Evolutionary conservation across 1,139 yeast genomes (phyloP), one percentile per base, ranked within the genome.

Genomic region (Kazachstania sp.): DNA sequence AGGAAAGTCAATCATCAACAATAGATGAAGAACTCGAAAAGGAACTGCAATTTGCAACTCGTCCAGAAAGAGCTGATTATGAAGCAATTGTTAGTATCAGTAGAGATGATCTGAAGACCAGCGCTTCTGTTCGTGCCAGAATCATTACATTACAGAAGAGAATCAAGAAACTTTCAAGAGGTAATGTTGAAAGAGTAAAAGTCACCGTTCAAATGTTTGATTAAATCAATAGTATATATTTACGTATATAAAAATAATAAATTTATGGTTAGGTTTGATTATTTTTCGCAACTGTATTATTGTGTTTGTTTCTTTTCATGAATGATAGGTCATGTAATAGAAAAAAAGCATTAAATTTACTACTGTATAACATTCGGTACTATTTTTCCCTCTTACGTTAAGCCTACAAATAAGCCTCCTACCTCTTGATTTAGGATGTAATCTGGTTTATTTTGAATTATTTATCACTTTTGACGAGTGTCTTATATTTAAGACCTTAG

Each of bases 101-200:
- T 40, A 73, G 72, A 50, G 73, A 71, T 48, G 79, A 75, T 51
- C 63, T 76, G 46, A 75, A 75, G 61, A 73, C 78, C 37, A 75
- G 79, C 57, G 77, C 78, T 19, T 72, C 77, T 51, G 79, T 76
- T 11, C 70, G 78, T 51, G 72, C 75, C 43, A 71, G 81, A 67
- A 75, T 76, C 37, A 66, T 73, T 32, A 71, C 75, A 0, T 61
- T 76, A 41, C 79, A 75, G 52, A 74, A 74, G 58, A 75, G 75
- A 54, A 71, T 76, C 42, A 73, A 76, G 54, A 75, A 74, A 54
- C 63, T 76, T 51, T 74, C 66, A 51, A 70, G 66, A 61, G 77
- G 65, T 53, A 71, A 67, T 64, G 69, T 65, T 1, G 71, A 68
- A 44, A 68, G 67, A 47, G 72, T 69, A 3, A 67, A 63, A 48